Evolutionary conservation across 2,329 filamentous ascomycete species (phyloP), one percentile per base, ranked within the genome.

Genomic region (Exophiala xenobiotica): DNA sequence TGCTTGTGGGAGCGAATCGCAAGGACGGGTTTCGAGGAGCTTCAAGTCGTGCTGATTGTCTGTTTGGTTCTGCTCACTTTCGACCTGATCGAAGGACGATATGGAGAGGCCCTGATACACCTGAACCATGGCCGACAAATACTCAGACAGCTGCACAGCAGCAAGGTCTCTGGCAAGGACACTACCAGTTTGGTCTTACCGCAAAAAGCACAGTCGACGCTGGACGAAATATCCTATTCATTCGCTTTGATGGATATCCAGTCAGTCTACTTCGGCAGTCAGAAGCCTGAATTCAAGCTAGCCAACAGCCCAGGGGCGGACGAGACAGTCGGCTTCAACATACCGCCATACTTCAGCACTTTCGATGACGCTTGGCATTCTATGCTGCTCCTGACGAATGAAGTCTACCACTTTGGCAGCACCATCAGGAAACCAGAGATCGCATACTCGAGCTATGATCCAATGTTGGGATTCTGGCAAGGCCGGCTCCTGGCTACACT

Each of bases 201-300:
- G 14, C 20, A 19, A 26, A 23, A 20, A n/a, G 20, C 37, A 2
- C 26, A 29, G n/a, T 45, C 41, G 12, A 39, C 31, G 4, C 7
- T 51, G 31, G 48, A 45, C 22, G 40, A 51, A 9, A 26, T 46
- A 20, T 35, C 26, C 2, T 46, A 51, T n/a, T 44, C 48, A 2
- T 51, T 46, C 19, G 48, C 41, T 12, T 22, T 51, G 12, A 50
- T 50, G 47, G 47, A 50, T 24, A 8, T 50, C n/a, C 47, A 50
- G 12, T 50, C 47, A 11, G 27, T 50, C 7, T 11, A 44, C 14
- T 50, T 50, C 31, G 47, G 47, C 18, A 50, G 47, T 24, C 4
- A 7, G 4, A 45, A 14, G 19, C 31, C 24, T 5, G 37, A 50
- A 22, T 50, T 50, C 47, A 6, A 26, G 22, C 37, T 50, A 16